Evolutionary conservation across 2,329 filamentous ascomycete genomes (phyloP).

Genomic region (Coniochaeta ligniaria): DNA sequence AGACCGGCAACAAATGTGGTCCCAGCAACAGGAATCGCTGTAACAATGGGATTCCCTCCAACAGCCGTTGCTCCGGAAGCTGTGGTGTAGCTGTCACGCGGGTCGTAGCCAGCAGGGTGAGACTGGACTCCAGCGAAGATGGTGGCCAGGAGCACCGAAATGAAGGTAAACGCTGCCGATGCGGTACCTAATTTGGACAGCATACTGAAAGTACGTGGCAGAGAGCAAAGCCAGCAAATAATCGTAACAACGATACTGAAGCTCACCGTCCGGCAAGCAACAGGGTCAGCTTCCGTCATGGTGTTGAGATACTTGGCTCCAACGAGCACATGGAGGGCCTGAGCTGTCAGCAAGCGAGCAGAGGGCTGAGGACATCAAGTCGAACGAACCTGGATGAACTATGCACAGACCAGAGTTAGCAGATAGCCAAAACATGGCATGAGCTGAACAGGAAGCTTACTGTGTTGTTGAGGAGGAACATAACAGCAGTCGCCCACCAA

Average conservation of each 20-base stretch:
- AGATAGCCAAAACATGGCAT: not conserved
- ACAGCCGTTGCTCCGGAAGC: conserved; percentile 18
- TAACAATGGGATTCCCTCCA: conserved; percentile 59
- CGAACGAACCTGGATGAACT: conserved; percentile 1
- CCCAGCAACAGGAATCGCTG: conserved; percentile 57
- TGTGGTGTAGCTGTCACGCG: conserved; percentile 29
- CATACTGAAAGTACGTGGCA: conserved; percentile 78
- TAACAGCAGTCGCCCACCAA: conserved; percentile 64
- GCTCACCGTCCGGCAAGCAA: conserved; percentile 66
- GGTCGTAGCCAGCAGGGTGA: conserved; percentile 62
- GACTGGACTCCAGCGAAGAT: conserved; percentile 73
- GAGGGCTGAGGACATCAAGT: not conserved
- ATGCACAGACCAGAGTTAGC: not conserved
- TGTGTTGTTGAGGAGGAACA: conserved; percentile 93
- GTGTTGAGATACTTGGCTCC: conserved; percentile 87
- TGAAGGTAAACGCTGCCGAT: conserved; percentile 82
- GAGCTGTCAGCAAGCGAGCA: conserved; percentile 34
- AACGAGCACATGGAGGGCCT: conserved; percentile 73
- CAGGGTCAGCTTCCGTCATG: conserved; percentile 61
- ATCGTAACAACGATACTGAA: conserved; percentile 70
- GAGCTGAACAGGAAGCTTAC: conserved; percentile 9
- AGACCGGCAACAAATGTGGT: conserved; percentile 78
- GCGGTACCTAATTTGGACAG: conserved; percentile 72
- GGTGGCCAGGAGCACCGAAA: conserved; percentile 78
- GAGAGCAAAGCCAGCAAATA: conserved; percentile 69